Percentiles rank a stretch among this genome's conserved stretches.
phyloP scores from a whole-genome alignment of 148 eudicot species.

The Rhododendron simsii region DNA sequence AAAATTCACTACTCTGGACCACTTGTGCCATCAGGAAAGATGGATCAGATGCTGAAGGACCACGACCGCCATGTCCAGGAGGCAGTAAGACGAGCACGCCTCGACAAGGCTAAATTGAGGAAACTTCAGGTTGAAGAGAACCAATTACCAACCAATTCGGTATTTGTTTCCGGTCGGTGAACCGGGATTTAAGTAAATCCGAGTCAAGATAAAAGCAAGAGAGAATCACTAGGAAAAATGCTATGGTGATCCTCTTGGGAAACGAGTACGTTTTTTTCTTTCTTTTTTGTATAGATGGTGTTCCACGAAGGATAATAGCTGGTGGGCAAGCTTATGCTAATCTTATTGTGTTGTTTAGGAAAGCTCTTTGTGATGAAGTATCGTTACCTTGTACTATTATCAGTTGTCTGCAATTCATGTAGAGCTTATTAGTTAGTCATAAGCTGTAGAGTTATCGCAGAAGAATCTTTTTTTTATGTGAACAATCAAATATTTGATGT shows the following conservation, averaged over 20 bases:
- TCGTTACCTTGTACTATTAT: background rate
- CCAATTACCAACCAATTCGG: constrained; percentile 40
- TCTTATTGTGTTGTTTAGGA: background rate
- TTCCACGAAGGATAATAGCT: constrained; percentile 10
- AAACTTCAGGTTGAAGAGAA: constrained; percentile 56
- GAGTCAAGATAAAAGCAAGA: constrained; percentile 15
- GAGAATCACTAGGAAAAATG: background rate
- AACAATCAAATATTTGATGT: background rate
- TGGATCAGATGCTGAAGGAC: constrained; percentile 87
- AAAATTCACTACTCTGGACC: constrained; percentile 98
- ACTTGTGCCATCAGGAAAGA: constrained; percentile 74
- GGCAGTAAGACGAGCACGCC: constrained; percentile 77
- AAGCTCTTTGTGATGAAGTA: background rate
- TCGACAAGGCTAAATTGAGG: constrained; percentile 60
- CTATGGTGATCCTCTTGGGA: background rate
- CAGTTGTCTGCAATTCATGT: background rate
- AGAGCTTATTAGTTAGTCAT: constrained; percentile 12
- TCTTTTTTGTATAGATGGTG: constrained; percentile 14
- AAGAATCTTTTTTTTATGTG: background rate
- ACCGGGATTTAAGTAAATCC: constrained; percentile 15
- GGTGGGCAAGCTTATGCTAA: constrained; percentile 6
- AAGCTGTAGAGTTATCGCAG: constrained; percentile 13
- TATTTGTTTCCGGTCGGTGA: constrained; percentile 55
- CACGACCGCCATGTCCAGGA: constrained; percentile 92
- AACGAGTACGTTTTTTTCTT: background rate